These are phyloP conservation scores for Polytrichum commune DNA, from an alignment of 225 moss, liverwort and hornwort species.

Conservation along the genomic window DNA sequence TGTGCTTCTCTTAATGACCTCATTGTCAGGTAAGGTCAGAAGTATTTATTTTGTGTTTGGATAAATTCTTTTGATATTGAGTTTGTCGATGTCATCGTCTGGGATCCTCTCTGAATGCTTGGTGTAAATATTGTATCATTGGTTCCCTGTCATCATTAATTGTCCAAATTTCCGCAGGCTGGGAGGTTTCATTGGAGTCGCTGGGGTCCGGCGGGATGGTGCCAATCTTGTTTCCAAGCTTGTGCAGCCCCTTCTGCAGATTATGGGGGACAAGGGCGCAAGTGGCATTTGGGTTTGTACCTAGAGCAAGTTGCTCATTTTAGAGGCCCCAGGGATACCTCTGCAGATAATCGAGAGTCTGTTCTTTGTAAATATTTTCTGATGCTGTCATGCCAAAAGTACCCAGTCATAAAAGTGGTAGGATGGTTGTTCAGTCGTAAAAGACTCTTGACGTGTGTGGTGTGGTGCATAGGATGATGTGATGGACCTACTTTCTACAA, in stretches of 20 bases:
- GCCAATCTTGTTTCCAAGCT: constrained; percentile 66
- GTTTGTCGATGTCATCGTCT: neutral
- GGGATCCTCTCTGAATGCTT: neutral
- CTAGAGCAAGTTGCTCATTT: constrained; percentile 9
- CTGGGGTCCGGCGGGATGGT: constrained; percentile 78
- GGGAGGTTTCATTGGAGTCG: constrained; percentile 63
- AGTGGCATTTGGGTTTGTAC: constrained; percentile 72
- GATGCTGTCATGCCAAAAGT: no score
- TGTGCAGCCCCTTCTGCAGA: constrained; percentile 73
- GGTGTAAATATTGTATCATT: neutral
- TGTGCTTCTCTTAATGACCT: constrained; percentile 86
- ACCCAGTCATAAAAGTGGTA: no score
- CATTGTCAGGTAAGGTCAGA: constrained; percentile 56
- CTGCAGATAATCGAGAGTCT: neutral
- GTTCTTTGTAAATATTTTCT: no score
- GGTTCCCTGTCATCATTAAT: neutral
- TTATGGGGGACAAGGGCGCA: constrained; percentile 77
- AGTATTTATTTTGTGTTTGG: neutral
- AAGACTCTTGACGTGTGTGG: neutral
- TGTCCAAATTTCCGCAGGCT: constrained; percentile 40
- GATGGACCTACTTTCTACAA: constrained; percentile 70
- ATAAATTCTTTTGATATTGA: no score
- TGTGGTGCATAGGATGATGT: constrained; percentile 61
- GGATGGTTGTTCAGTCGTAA: no score
- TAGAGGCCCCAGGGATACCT: constrained; percentile 10